A percentile compares a stretch with the other conserved stretches of the same genome.
These are phyloP conservation scores for Penicillium brasilianum DNA, from an alignment of 2,329 filamentous ascomycete species.

Conservation along the genomic window DNA sequence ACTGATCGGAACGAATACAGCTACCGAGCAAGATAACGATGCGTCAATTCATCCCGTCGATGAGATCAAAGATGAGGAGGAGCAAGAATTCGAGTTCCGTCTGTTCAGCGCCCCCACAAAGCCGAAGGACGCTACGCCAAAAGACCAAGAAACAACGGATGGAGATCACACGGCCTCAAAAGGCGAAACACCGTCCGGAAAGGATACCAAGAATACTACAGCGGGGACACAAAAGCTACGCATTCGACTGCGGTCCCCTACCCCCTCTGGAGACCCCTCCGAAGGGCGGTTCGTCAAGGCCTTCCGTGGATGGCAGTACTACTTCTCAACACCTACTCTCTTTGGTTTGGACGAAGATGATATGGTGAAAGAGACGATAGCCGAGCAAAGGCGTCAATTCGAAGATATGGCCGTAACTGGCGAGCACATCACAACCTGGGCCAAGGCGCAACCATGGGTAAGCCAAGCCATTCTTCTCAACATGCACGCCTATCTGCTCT, in stretches of 20 bases:
- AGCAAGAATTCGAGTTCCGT: slow-evolving; percentile 52
- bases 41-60: neutral
- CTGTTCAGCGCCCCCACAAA: slow-evolving; percentile 44
- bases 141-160: neutral
- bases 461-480: slow-evolving; percentile 28
- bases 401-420: slow-evolving; percentile 46
- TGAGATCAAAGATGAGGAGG: slow-evolving; percentile 39
- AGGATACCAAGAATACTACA: neutral
- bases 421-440: slow-evolving; percentile 37
- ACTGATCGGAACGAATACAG: slow-evolving; percentile 17
- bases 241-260: slow-evolving; percentile 47
- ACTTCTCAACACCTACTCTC: slow-evolving; percentile 45
- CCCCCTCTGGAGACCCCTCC: slow-evolving; percentile 36
- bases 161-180: neutral
- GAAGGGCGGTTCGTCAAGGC: slow-evolving; percentile 48
- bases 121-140: slow-evolving; percentile 13
- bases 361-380: slow-evolving; percentile 16
- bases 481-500: neutral
- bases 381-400: slow-evolving; percentile 37
- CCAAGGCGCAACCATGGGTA: slow-evolving; percentile 42
- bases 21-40: slow-evolving; percentile 13
- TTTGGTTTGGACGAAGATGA: slow-evolving; percentile 18
- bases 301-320: slow-evolving; percentile 50
- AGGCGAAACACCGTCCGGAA: neutral
- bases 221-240: slow-evolving; percentile 43